These are phyloP conservation scores for Suillus ampliporus DNA, from an alignment of 768 basidiomycete species.

Conservation along the genomic window DNA sequence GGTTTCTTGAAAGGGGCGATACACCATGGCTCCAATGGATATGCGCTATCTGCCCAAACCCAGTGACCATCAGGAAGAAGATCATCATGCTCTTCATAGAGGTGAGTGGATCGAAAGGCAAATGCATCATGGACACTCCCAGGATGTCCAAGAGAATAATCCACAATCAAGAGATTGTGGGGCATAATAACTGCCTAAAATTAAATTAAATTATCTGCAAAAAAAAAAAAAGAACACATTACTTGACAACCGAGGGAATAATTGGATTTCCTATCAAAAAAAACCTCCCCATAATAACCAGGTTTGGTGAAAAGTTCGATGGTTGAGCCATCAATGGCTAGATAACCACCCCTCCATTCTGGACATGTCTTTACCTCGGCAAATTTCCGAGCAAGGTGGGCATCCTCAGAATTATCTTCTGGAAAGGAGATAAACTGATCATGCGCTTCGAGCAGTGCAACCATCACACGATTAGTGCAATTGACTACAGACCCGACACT, in stretches of 20 bases:
- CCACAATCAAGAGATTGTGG: conserved; percentile 14
- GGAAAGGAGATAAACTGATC: conserved; percentile 12
- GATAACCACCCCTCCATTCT: conserved; percentile 43
- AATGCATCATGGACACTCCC: conserved; percentile 16
- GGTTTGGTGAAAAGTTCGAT: conserved; percentile 12
- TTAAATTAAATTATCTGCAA: neutral
- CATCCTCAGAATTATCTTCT: conserved; percentile 1
- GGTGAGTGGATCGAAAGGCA: conserved; percentile 9
- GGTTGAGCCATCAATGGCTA: conserved; percentile 44
- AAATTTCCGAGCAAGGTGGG: conserved; percentile 39
- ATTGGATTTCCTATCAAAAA: conserved; percentile 21
- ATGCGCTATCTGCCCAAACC: conserved; percentile 22
- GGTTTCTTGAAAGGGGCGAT: neutral
- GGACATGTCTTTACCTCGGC: conserved; percentile 39
- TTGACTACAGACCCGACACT: conserved; percentile 22
- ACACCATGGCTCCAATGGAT: conserved; percentile 16
- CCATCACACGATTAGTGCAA: conserved; percentile 23
- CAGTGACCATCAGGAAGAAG: conserved; percentile 11
- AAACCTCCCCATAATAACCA: conserved; percentile 5
- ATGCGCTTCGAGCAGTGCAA: conserved; percentile 20
- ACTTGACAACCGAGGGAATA: conserved; percentile 24
- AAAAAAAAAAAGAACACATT: conserved; percentile 26
- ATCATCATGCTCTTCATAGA: neutral
- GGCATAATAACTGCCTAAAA: conserved; percentile 23
- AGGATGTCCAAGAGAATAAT: conserved; percentile 14